These are phyloP conservation scores for Cytospora leucostoma DNA, from an alignment of 2,329 filamentous ascomycete species.

Conservation along the genomic window DNA sequence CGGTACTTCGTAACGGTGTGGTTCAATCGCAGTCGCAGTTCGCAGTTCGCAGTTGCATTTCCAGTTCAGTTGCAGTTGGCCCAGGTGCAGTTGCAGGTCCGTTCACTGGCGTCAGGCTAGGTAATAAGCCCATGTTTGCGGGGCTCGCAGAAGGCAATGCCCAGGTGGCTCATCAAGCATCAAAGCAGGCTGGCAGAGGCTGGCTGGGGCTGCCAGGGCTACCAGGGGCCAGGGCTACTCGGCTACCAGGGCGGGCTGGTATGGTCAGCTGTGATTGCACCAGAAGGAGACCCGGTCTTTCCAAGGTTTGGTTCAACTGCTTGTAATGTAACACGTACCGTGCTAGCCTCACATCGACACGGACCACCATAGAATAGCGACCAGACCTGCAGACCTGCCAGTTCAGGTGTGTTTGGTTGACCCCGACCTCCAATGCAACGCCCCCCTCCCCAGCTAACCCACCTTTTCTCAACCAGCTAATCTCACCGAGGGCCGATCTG, in stretches of 20 bases:
- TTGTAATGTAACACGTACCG: no score
- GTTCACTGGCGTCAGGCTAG: slow-evolving; percentile 1
- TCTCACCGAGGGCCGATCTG: not conserved
- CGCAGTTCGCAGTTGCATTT: no score
- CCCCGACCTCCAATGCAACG: not conserved
- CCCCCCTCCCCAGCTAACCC: not conserved
- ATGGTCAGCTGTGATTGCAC: no score
- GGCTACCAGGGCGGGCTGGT: no score
- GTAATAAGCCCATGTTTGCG: slow-evolving; percentile 13
- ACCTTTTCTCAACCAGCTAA: not conserved
- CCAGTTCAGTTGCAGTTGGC: no score
- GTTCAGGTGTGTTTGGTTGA: not conserved
- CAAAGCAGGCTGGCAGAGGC: slow-evolving; percentile 1
- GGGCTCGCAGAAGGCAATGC: slow-evolving; percentile 14
- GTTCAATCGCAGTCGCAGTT: slow-evolving; percentile 1
- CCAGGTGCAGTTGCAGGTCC: not conserved
- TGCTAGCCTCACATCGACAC: no score
- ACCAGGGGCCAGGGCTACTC: not conserved
- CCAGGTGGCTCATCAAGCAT: slow-evolving; percentile 7
- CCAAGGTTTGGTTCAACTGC: no score
- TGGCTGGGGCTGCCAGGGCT: not conserved
- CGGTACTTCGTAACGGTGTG: slow-evolving; percentile 3
- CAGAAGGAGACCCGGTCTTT: no score
- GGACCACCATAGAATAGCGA: no score
- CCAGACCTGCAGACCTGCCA: no score